Conservation (phyloP, 192 early-diverging fungal genomes). For the Podila epicladia region DNA sequence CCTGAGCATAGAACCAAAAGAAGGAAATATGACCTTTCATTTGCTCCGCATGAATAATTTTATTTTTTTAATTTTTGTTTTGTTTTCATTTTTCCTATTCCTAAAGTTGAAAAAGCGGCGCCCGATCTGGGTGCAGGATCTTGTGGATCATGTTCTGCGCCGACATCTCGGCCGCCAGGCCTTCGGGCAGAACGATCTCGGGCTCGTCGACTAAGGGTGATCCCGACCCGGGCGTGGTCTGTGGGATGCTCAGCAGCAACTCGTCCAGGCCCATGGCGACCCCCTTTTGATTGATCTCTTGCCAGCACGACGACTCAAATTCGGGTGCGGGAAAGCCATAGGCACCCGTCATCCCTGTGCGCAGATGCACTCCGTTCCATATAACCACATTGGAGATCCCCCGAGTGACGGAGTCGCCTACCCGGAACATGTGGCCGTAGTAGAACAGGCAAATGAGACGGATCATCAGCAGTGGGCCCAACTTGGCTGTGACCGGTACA, state of each 20-base stretch:
- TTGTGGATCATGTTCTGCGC: not conserved
- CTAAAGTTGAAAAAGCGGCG: slow-evolving; percentile 9
- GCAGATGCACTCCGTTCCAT: slow-evolving; percentile 54
- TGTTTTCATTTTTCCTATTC: too few relatives aligned
- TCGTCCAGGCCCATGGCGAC: slow-evolving; percentile 36
- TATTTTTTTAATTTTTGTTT: too few relatives aligned
- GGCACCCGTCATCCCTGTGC: slow-evolving; percentile 32
- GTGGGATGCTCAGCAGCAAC: slow-evolving; percentile 13
- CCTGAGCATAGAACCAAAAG: too few relatives aligned
- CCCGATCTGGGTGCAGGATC: slow-evolving; percentile 4
- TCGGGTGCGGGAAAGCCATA: slow-evolving; percentile 51
- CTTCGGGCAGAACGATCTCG: slow-evolving; percentile 10
- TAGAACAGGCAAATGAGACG: slow-evolving; percentile 43
- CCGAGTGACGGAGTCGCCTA: slow-evolving; percentile 42
- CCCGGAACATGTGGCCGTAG: slow-evolving; percentile 49
- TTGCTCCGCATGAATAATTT: too few relatives aligned
- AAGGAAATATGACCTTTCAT: too few relatives aligned
- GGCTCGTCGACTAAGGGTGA: too few relatives aligned
- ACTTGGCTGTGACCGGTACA: slow-evolving; percentile 35
- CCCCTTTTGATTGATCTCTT: slow-evolving; percentile 38
- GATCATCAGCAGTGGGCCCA: slow-evolving; percentile 53
- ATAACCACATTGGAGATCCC: slow-evolving; percentile 25
- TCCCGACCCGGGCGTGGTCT: too few relatives aligned
- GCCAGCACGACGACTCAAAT: slow-evolving; percentile 44
- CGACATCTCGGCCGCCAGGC: slow-evolving; percentile 14